Conservation (phyloP, 2,329 filamentous ascomycete species). For the Akanthomyces lecanii region DNA sequence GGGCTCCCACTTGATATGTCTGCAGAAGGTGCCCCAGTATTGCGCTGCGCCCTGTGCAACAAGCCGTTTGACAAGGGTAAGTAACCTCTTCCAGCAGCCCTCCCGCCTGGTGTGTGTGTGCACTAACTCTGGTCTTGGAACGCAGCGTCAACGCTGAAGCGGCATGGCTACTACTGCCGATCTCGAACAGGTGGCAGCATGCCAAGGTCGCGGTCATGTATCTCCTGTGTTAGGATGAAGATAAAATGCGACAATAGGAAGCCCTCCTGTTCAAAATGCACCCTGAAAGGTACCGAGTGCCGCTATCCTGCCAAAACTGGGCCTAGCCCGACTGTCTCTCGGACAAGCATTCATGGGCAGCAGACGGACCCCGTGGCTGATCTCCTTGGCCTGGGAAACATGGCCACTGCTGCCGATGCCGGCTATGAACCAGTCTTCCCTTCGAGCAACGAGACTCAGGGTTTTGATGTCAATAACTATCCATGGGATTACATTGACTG, state of each 20-base stretch:
- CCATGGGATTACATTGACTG: too few species aligned
- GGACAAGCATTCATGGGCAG: too few species aligned
- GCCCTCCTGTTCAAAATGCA: background rate
- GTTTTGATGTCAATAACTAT: too few species aligned
- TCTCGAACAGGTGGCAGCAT: background rate
- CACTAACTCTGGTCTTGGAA: background rate
- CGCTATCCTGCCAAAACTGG: background rate
- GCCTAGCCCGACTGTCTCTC: too few species aligned
- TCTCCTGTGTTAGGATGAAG: constrained; percentile 2
- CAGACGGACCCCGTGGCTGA: too few species aligned
- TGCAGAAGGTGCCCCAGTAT: background rate
- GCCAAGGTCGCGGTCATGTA: background rate
- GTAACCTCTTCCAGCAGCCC: background rate
- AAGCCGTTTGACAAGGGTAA: constrained; percentile 2
- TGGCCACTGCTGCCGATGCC: too few species aligned
- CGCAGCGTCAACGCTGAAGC: background rate
- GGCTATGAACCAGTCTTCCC: too few species aligned
- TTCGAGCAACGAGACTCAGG: too few species aligned
- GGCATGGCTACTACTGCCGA: constrained; percentile 9
- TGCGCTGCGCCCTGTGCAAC: constrained; percentile 7
- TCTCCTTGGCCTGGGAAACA: too few species aligned
- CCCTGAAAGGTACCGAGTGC: background rate
- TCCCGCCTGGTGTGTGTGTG: background rate
- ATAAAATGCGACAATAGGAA: background rate
- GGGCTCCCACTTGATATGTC: background rate